Percentiles rank a stretch among this genome's conserved stretches.
These are phyloP conservation scores for Dothideomycetes sp. DNA, from an alignment of 2,329 filamentous ascomycete genomes.

Conservation along the genomic window DNA sequence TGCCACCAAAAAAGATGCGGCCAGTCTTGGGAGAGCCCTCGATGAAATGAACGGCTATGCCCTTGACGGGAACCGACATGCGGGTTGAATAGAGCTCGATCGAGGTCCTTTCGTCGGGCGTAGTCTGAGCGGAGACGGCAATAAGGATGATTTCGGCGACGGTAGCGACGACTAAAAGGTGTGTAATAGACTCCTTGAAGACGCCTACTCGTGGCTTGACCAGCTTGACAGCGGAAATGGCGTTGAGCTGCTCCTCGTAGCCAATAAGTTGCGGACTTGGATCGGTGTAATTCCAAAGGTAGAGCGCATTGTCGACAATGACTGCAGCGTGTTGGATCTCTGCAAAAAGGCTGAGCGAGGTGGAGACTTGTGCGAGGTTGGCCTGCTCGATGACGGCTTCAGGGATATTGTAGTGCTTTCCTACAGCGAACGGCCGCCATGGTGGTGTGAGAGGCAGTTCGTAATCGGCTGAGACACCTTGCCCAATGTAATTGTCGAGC, in stretches of 20 bases:
- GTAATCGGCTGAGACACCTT: slow-evolving; percentile 86
- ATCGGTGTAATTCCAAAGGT: slow-evolving; percentile 94
- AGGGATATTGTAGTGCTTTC: slow-evolving; percentile 78
- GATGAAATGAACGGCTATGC: slow-evolving; percentile 66
- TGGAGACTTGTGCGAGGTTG: slow-evolving; percentile 74
- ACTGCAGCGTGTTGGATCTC: slow-evolving; percentile 94
- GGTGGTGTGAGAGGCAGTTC: slow-evolving; percentile 58
- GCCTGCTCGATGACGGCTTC: slow-evolving; percentile 89
- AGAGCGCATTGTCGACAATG: slow-evolving; percentile 87
- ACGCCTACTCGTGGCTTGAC: slow-evolving; percentile 77
- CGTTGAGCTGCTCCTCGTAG: slow-evolving; percentile 79
- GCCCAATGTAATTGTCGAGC: slow-evolving; percentile 72
- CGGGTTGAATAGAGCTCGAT: slow-evolving; percentile 80
- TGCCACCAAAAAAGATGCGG: slow-evolving; percentile 85
- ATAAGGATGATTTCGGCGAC: slow-evolving; percentile 74
- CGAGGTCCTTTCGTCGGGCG: slow-evolving; percentile 54
- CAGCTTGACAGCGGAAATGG: slow-evolving; percentile 83
- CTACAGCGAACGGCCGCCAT: slow-evolving; percentile 83
- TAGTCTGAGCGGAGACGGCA: slow-evolving; percentile 61
- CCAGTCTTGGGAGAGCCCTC: slow-evolving; percentile 67
- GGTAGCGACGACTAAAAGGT: slow-evolving; percentile 83
- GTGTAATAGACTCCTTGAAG: slow-evolving; percentile 74
- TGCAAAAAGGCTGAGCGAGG: slow-evolving; percentile 91
- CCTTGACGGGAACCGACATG: slow-evolving; percentile 68
- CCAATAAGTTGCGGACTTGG: slow-evolving; percentile 86